Base-by-base conservation (phyloP, 169 alveolate genomes). In the Besnoitia besnoiti region DNA sequence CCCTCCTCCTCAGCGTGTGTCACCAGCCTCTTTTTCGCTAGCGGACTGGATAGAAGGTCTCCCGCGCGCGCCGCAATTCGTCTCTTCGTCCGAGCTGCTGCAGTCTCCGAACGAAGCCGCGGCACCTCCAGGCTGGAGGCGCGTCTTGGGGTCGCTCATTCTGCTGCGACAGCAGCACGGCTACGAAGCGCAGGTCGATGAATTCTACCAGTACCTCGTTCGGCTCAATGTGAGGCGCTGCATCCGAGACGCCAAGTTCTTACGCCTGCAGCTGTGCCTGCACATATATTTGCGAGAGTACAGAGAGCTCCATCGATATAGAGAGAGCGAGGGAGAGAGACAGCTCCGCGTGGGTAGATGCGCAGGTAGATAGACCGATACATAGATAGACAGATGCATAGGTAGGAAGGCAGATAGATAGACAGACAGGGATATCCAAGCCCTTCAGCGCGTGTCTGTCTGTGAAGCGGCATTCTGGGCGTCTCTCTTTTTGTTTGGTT, bases 111-210 rank as follows among this genome's bases (percentile, higher is more conserved):
- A 39, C 33, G 59, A 77, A 1, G 59, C 3, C 7, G 44, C 2
- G 87, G 87, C 87, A 55, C 87, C 87, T 0, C 27, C 33, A 14
- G 40, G 40, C 55, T 77, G 87, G 87, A 30, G 87, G 37, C 8
- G 19, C 10, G 30, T 77, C 37, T 14, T 77, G n/a, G 87, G 87
- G 16, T 14, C 35, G 0, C 87, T 77, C 21, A 21, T 77, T 4
- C n/a, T 10, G 33, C 87, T 77, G 33, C 10, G 59, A 30, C 37
- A 77, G 59, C 37, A 39, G 5, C n/a, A 73, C 46, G 27, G n/a
- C 27, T 39, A 39, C 40, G 61, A 35, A 0, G 47, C 87, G 33
- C 19, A 4, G 27, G 50, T 39, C 40, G 87, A 77, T 37, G 59
- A 37, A 2, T 77, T 77, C 55, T 24, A 77, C 61, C 35, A 77